A percentile compares a stretch with the other conserved stretches of the same genome.
These are phyloP conservation scores for Trichothecium roseum DNA, from an alignment of 2,329 filamentous ascomycete species.

Conservation along the genomic window DNA sequence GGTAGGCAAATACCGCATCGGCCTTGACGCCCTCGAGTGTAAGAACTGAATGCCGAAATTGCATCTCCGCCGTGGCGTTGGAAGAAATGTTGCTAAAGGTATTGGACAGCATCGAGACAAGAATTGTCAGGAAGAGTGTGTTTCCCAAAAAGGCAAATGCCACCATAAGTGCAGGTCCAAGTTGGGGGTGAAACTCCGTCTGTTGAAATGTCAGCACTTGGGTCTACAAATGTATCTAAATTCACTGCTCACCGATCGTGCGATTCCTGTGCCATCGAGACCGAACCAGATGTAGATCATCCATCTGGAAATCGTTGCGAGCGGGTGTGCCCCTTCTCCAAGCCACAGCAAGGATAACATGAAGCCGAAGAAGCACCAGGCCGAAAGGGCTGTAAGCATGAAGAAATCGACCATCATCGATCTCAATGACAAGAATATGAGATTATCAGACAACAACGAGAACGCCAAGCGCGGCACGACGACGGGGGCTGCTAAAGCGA, in stretches of 20 bases:
- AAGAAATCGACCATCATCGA: conserved; percentile 83
- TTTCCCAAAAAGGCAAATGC: conserved; percentile 79
- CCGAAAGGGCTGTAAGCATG: conserved; percentile 62
- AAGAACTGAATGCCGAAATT: conserved; percentile 69
- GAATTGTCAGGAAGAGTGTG: conserved; percentile 78
- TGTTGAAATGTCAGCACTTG: conserved; percentile 16
- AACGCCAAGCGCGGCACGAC: conserved; percentile 72
- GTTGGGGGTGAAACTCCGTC: conserved; percentile 65
- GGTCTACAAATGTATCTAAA: background rate
- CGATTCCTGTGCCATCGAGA: conserved; percentile 60
- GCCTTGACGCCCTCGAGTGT: conserved; percentile 81
- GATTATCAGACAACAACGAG: conserved; percentile 72
- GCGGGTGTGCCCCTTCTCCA: conserved; percentile 49
- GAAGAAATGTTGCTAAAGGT: conserved; percentile 70
- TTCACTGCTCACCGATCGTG: conserved; percentile 34
- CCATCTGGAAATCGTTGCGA: conserved; percentile 70
- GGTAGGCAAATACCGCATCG: conserved; percentile 73
- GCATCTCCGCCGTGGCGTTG: conserved; percentile 73
- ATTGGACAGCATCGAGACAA: conserved; percentile 78
- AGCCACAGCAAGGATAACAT: conserved; percentile 73
- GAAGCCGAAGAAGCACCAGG: conserved; percentile 80
- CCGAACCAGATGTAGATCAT: conserved; percentile 94
- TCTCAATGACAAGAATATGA: conserved; percentile 70
- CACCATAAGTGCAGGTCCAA: conserved; percentile 72
- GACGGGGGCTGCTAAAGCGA: conserved; percentile 71